Base-by-base conservation (phyloP, 257 asterid species). In the Lavandula angustifolia region DNA sequence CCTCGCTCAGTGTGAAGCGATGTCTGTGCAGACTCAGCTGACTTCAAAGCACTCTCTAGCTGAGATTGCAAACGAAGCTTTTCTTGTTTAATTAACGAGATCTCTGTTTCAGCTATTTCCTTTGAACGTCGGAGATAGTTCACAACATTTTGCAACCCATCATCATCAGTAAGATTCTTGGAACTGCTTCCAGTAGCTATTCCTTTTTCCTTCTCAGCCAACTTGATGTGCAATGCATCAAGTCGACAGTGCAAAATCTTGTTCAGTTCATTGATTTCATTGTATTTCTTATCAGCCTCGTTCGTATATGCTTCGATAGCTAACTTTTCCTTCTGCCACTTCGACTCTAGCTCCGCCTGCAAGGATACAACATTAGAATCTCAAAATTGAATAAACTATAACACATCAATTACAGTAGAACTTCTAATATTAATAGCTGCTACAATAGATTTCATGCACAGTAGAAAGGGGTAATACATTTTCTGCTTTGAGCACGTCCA, bases 61-160 rank as follows among this genome's bases (percentile, higher is more conserved):
- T 87, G 97, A 47, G 96, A 87, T 71, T 87, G 97, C 81, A 92
- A 70, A 42, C 97, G 86, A 37, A 77, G 87, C 55, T 78, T 92
- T 73, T 92, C 96, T 79, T 85, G 97, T 61, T 85, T 89, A 79
- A 92, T 75, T 75, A 92, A 61, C 54, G 95, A 92, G 51, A 87
- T 87, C 78, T 92, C 99, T 12, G 96, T 86, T 79, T 92, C 97
- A 6, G 90, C 84, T 71, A 90, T 87, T 71, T 94, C 96, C 86
- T 94, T 94, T 4, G 99, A 79, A 62, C 96, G 83, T 12, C 96
- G 83, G 13, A 94, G 97, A 81, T 89, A 94, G 70, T 78, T 90
- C 64, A 94, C 87, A 68, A 94, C 88, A 55, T 66, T 78, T 60
- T 82, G 95, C 79, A 94, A 33, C 69, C 96, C 97, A 44, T 88